phyloP scores from a whole-genome alignment of 768 basidiomycete genomes.

The Suillus hirtellus region DNA sequence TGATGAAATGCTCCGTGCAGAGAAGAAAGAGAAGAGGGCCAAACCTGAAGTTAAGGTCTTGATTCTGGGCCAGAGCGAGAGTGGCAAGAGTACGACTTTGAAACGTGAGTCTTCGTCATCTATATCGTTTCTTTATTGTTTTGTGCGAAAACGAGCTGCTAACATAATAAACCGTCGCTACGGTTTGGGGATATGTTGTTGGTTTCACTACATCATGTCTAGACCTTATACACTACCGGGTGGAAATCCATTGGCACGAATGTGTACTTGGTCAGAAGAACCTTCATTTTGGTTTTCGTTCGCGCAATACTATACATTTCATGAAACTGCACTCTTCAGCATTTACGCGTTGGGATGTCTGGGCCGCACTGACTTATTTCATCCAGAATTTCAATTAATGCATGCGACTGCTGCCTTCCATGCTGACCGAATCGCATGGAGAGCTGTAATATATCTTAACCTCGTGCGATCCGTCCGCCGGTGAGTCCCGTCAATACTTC shows the following conservation, averaged over 20 bases:
- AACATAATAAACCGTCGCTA: not conserved
- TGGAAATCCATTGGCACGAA: no score
- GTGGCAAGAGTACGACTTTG: slow-evolving; percentile 84
- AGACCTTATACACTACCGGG: slow-evolving; percentile 4
- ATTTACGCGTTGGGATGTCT: not conserved
- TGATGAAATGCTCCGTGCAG: slow-evolving; percentile 74
- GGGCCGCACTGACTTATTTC: slow-evolving; percentile 20
- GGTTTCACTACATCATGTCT: slow-evolving; percentile 4
- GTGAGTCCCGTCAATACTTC: slow-evolving; percentile 37
- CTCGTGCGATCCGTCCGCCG: slow-evolving; percentile 79
- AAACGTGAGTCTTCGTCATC: slow-evolving; percentile 72
- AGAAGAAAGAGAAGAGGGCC: slow-evolving; percentile 60
- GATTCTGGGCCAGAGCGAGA: slow-evolving; percentile 86
- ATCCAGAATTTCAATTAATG: slow-evolving; percentile 78
- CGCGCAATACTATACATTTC: not conserved
- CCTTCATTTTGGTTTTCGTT: not conserved
- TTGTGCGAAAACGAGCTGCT: not conserved
- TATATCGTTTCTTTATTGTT: not conserved
- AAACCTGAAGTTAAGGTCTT: slow-evolving; percentile 73
- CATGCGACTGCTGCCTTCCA: slow-evolving; percentile 77
- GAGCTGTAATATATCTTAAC: slow-evolving; percentile 86
- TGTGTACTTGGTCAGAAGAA: not conserved
- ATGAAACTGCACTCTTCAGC: not conserved
- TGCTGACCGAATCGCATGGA: slow-evolving; percentile 82
- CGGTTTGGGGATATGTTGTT: not conserved